A percentile compares a stretch with the other conserved stretches of the same genome.
Conservation (phyloP, 2,329 filamentous ascomycete species). For the Colletotrichum theobromicola region DNA sequence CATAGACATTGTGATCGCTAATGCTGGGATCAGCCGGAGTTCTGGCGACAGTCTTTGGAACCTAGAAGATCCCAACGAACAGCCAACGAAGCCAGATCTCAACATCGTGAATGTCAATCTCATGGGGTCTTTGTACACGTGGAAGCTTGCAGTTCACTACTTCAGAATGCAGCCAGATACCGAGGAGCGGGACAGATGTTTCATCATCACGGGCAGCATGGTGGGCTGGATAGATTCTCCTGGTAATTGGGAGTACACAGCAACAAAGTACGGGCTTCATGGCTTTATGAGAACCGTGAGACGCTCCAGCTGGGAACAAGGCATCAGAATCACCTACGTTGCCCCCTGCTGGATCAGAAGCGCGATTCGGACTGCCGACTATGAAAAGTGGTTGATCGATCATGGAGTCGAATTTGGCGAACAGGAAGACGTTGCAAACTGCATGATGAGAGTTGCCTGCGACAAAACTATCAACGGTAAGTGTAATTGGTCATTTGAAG, state of each 20-base stretch:
- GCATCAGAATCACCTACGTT: conserved; percentile 51
- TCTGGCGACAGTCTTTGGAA: conserved; percentile 42
- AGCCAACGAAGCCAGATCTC: conserved; percentile 42
- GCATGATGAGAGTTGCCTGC: conserved; percentile 37
- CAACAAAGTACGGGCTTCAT: conserved; percentile 47
- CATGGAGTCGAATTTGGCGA: conserved; percentile 45
- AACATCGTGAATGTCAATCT: conserved; percentile 46
- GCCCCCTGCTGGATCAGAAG: conserved; percentile 47
- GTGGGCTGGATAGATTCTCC: conserved; percentile 52
- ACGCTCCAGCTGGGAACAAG: conserved; percentile 41
- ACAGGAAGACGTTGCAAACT: conserved; percentile 33
- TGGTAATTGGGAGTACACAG: conserved; percentile 45
- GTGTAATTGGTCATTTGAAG: not conserved
- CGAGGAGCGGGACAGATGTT: conserved; percentile 46
- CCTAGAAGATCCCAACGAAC: conserved; percentile 33
- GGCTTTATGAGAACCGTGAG: conserved; percentile 48
- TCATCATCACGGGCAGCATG: conserved; percentile 54
- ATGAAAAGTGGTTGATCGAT: conserved; percentile 43
- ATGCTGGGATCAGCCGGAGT: conserved; percentile 47
- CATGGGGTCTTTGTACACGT: conserved; percentile 47
- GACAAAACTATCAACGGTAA: conserved; percentile 35
- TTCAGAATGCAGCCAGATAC: conserved; percentile 45
- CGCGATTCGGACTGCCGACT: conserved; percentile 41
- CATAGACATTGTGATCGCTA: conserved; percentile 52
- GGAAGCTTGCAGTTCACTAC: conserved; percentile 51